Base-by-base conservation (phyloP, 2,329 filamentous ascomycete species). In the Westerdykella aurantiaca region DNA sequence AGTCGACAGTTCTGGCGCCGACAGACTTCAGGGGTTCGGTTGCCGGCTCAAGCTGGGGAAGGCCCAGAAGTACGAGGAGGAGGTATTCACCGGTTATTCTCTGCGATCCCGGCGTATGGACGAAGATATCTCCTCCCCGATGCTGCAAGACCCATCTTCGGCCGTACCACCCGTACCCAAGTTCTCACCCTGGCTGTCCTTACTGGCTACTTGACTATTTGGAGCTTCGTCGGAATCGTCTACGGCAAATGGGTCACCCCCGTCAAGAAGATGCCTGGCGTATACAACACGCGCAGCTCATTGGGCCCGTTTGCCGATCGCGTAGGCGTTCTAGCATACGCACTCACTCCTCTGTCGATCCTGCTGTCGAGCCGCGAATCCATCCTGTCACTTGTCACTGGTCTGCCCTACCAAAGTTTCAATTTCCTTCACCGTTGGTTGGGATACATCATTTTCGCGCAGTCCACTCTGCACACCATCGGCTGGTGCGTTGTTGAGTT, bases 391-490 rank as follows among this genome's bases (percentile, higher is more conserved):
- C 61, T 85, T 12, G 63, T 87, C 39, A 89, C 85, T 0, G 85
- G 86, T 1, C 72, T 89, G 0, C 84, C 86, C 0, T 87, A 88
- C 56, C 85, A 88, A 34, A 80, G 78, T 56, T 88, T 88, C 49
- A 49, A 85, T 64, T 89, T 89, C 58, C 69, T 89, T 16, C 85
- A 88, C 62, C 81, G 84, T 25, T 89, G 85, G 85, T 69, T 83
- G 0, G 85, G 86, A 6, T 83, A 84, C 48, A 74, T 89, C 55
- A 87, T 90, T 50, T 78, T 86, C 42, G 60, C 79, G 0, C 85
- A 89, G 59, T 77, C 79, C 2, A 67, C 74, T 9, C 64, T 89
- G 1, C 86, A 90, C 60, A 88, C 85, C 1, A 74, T 89, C 21
- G 77, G 73, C 42, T 89, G 85, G 85, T 79, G 75, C 21, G 60